These are phyloP conservation scores for Gossypium gossypioides DNA, from an alignment of 441 rosid species.

Conservation along the genomic window DNA sequence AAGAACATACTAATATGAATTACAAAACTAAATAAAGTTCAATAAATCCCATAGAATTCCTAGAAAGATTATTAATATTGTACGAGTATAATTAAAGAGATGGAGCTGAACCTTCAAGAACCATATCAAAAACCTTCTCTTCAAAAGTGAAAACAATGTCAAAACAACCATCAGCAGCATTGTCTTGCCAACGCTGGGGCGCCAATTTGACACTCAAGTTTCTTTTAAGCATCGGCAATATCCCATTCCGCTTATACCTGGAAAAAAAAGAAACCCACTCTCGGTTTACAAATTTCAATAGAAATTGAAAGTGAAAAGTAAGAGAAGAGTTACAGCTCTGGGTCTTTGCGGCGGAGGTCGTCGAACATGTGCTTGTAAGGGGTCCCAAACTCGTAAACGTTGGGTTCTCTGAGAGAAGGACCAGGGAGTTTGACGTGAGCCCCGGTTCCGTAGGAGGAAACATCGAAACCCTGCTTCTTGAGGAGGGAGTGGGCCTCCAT, in stretches of 20 bases:
- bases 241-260: slow-evolving; percentile 88
- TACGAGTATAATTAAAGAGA: background rate
- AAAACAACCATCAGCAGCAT: slow-evolving; percentile 73
- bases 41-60: background rate
- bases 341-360: slow-evolving; percentile 85
- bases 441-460: slow-evolving; percentile 84
- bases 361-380: slow-evolving; percentile 90
- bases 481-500: slow-evolving; percentile 85
- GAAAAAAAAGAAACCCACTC: background rate
- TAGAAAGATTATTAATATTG: background rate
- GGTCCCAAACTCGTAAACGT: slow-evolving; percentile 85
- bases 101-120: slow-evolving; percentile 52
- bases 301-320: background rate
- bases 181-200: slow-evolving; percentile 94
- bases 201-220: slow-evolving; percentile 63
- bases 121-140: slow-evolving; percentile 87
- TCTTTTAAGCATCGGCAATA: slow-evolving; percentile 85
- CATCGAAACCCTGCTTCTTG: slow-evolving; percentile 73
- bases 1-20: background rate
- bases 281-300: background rate
- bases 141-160: slow-evolving; percentile 73
- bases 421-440: slow-evolving; percentile 91
- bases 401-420: slow-evolving; percentile 83
- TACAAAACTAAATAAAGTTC: background rate
- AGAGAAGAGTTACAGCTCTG: slow-evolving; percentile 58